phyloP scores from a whole-genome alignment of 1,139 yeast species.

The Yamadazyma friedrichii region DNA sequence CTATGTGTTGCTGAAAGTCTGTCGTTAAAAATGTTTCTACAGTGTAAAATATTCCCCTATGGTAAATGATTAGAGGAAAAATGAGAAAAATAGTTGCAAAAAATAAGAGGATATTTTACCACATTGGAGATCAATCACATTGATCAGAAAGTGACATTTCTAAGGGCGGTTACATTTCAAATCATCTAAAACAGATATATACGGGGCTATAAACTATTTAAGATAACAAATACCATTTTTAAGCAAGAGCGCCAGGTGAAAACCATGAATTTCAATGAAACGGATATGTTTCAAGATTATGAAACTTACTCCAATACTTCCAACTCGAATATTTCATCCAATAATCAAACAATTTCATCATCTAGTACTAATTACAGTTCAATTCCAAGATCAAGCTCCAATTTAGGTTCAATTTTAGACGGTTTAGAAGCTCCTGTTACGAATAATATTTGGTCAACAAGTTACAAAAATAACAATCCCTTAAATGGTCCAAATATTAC shows the following conservation, averaged over 20 bases:
- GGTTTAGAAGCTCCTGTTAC: constrained; percentile 7
- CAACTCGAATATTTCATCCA: not conserved
- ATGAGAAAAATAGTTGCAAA: too few relatives aligned
- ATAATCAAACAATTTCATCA: not conserved
- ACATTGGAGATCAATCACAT: too few relatives aligned
- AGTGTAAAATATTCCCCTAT: too few relatives aligned
- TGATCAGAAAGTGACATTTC: too few relatives aligned
- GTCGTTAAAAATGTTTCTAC: too few relatives aligned
- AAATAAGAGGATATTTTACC: too few relatives aligned
- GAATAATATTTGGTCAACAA: constrained; percentile 24
- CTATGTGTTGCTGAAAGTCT: too few relatives aligned
- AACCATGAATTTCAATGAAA: not conserved
- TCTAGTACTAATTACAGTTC: constrained; percentile 7
- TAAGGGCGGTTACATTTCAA: too few relatives aligned
- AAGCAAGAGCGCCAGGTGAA: too few relatives aligned
- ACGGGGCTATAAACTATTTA: too few relatives aligned
- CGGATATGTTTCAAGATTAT: not conserved
- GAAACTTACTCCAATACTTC: not conserved
- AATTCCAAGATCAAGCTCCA: constrained; percentile 22
- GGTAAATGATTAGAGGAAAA: not conserved
- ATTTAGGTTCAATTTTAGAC: constrained; percentile 19
- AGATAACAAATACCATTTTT: too few relatives aligned
- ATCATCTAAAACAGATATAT: too few relatives aligned
- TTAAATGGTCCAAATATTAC: constrained; percentile 5
- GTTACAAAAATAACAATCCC: constrained; percentile 11